Evolutionary conservation across 1,139 yeast genomes (phyloP).

Genomic region (Lizanozyma gosingica): DNA sequence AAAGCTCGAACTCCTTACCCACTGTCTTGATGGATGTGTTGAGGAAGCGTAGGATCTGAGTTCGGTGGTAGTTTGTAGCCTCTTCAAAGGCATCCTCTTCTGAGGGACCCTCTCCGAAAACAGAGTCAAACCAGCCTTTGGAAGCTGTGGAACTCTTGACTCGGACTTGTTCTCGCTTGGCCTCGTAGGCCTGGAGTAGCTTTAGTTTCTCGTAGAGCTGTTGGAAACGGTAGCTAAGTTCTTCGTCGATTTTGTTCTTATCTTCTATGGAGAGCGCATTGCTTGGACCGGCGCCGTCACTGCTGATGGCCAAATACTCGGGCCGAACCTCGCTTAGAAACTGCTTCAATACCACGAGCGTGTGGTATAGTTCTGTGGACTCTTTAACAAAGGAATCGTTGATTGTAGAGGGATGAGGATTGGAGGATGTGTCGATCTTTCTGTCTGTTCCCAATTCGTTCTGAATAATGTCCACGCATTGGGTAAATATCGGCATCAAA

Average conservation of each 20-base stretch:
- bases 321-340: conserved; percentile 33
- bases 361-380: conserved; percentile 33
- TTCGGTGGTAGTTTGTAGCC: conserved; percentile 23
- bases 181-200: conserved; percentile 42
- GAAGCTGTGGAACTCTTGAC: conserved; percentile 6
- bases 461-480: conserved; percentile 37
- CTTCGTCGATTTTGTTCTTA: conserved; percentile 48
- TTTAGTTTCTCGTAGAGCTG: conserved; percentile 42
- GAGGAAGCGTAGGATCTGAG: conserved; percentile 31
- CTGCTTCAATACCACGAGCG: conserved; percentile 28
- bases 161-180: conserved; percentile 24
- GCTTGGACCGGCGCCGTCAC: conserved; percentile 12
- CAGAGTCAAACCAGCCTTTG: conserved; percentile 10
- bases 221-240: conserved; percentile 42
- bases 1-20: conserved; percentile 26
- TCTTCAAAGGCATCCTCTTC: conserved; percentile 18
- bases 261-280: conserved; percentile 30
- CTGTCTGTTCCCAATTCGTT: conserved; percentile 8
- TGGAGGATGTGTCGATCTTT: conserved; percentile 2
- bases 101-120: conserved; percentile 17
- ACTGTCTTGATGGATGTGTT: conserved; percentile 25
- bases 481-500: conserved; percentile 41
- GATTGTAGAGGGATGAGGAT: conserved; percentile 12
- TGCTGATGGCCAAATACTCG: conserved; percentile 34
- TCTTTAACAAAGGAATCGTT: conserved; percentile 48